Base-by-base conservation (phyloP, 441 rosid genomes). In the Adansonia madagascariensis region DNA sequence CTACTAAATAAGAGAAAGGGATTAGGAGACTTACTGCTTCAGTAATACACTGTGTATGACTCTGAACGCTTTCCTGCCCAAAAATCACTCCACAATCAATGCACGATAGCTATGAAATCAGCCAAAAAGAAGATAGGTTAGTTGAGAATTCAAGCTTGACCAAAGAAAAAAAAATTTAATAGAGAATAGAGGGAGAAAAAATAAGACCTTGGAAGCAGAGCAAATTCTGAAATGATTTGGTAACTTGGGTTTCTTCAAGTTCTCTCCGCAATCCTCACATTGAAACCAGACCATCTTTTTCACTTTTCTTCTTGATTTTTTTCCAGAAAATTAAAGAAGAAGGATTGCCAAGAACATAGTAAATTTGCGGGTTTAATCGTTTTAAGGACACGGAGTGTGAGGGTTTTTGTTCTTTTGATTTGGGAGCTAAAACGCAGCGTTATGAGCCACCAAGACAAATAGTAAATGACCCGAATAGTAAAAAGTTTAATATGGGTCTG, bases 221-320 rank as follows among this genome's bases (percentile, higher is more conserved):
- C 99, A 95, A 59, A 88, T 87, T 41, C 97, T 74, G 86, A 94
- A 94, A 81, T 95, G 99, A 85, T 81, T 84, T 39, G 89, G 84
- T 70, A 95, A 84, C 85, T 95, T 95, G 35, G 99, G 99, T 69
- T 95, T 95, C 94, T 95, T 95, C 79, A 95, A 84, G 77, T 86
- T 85, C 84, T 89, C 97, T 17, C 99, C 98, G 65, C 99, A 95
- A 67, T 91, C 98, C 72, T 95, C 98, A 75, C 99, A 95, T 86
- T 94, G 99, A 83, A 95, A 94, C 99, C 99, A 95, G 81, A 95
- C 99, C 99, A 95, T 95, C 55, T 50, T 73, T 75, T 8, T 27
- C 31, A 27, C 31, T 22, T 59, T 27, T 27, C 39, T 27, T 61
- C 8, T 61, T 71, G 27, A 27, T 27, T 27, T 44, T 50, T 73